Conservation (phyloP, 208 protist genomes). For the Trypanosoma brucei region DNA sequence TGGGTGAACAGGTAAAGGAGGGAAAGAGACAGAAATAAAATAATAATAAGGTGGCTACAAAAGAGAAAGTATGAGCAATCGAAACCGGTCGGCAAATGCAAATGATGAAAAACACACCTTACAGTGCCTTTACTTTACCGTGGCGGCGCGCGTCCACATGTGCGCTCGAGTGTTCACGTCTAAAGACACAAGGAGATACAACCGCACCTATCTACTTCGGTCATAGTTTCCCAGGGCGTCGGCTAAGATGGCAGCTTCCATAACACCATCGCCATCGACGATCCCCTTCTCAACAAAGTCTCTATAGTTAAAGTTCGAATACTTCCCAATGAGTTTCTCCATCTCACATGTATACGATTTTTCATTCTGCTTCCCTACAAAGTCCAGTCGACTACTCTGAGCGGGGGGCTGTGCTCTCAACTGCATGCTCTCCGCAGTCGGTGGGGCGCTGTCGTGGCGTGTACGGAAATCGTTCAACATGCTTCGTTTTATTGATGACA, state of each 20-base stretch:
- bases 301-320: constrained; percentile 75
- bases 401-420: neutral
- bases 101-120: too few species aligned
- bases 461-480: constrained; percentile 29
- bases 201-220: constrained; percentile 16
- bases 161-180: too few species aligned
- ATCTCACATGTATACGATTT: constrained; percentile 53
- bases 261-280: constrained; percentile 34
- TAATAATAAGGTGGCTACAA: too few species aligned
- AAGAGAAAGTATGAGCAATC: too few species aligned
- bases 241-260: constrained; percentile 74
- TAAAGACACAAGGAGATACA: too few species aligned
- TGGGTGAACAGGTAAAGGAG: too few species aligned
- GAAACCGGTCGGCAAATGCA: too few species aligned
- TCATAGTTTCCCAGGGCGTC: constrained; percentile 78
- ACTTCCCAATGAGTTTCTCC: constrained; percentile 35
- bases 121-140: too few species aligned
- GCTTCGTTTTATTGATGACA: constrained; percentile 15
- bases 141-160: too few species aligned
- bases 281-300: constrained; percentile 56
- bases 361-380: constrained; percentile 31
- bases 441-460: constrained; percentile 18
- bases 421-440: constrained; percentile 5
- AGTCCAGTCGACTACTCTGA: constrained; percentile 27
- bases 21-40: too few species aligned